phyloP scores from a whole-genome alignment of 2,329 filamentous ascomycete genomes.

The Tympanopsis confertula region DNA sequence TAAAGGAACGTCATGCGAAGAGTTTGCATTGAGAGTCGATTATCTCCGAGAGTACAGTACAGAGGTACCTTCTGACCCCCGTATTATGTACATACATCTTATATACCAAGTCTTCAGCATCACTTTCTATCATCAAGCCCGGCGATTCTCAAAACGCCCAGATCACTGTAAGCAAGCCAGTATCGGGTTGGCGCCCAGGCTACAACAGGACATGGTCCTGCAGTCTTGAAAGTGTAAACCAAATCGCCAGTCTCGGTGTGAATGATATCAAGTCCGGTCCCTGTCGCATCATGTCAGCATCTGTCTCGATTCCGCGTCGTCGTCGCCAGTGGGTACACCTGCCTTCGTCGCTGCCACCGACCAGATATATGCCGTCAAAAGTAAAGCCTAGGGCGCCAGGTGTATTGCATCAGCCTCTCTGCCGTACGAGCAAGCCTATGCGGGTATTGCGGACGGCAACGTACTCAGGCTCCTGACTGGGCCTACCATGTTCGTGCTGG shows the following conservation, averaged over 20 bases:
- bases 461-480: conserved; percentile 58
- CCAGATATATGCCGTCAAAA: conserved; percentile 66
- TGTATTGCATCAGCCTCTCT: conserved; percentile 12
- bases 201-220: conserved; percentile 51
- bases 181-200: conserved; percentile 69
- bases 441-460: conserved; percentile 11
- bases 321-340: conserved; percentile 9
- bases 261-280: conserved; percentile 54
- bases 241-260: conserved; percentile 66
- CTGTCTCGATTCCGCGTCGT: neutral
- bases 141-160: conserved; percentile 57
- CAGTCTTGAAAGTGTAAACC: conserved; percentile 61
- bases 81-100: too few relatives aligned
- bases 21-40: too few relatives aligned
- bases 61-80: too few relatives aligned
- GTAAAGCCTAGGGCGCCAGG: conserved; percentile 46
- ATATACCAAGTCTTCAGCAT: too few relatives aligned
- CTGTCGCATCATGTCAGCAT: too few relatives aligned
- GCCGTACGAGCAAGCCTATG: too few relatives aligned
- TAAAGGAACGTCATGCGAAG: too few relatives aligned
- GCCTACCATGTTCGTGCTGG: conserved; percentile 56
- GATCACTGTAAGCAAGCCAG: conserved; percentile 62
- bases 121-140: conserved; percentile 40
- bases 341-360: conserved; percentile 65
- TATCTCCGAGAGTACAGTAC: too few relatives aligned